Percentiles rank a stretch among this genome's conserved stretches.
Evolutionary conservation across 192 early-diverging fungal species (phyloP).

Genomic region (Podila verticillata): DNA sequence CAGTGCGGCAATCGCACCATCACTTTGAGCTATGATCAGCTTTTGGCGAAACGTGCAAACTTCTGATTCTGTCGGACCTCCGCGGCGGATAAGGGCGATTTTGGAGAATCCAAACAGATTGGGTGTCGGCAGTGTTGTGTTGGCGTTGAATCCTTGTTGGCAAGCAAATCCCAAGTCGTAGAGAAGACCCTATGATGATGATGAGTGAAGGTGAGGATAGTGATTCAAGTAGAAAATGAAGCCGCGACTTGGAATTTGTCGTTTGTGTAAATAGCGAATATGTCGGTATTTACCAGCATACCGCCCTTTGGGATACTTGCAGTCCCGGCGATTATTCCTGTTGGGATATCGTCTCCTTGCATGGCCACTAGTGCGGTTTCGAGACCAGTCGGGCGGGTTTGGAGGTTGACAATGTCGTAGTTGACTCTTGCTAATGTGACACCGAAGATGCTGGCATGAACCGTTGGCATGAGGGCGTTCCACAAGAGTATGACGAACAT

Average conservation of each 20-base stretch:
- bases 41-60: slow-evolving; percentile 51
- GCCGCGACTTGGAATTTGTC: too few relatives aligned
- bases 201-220: not conserved
- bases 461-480: not conserved
- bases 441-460: slow-evolving; percentile 13
- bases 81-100: slow-evolving; percentile 33
- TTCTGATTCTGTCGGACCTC: slow-evolving; percentile 1
- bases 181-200: slow-evolving; percentile 16
- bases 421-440: not conserved
- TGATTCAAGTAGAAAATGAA: slow-evolving; percentile 1
- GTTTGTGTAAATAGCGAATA: not conserved
- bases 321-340: slow-evolving; percentile 3
- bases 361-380: not conserved
- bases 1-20: slow-evolving; percentile 41
- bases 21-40: slow-evolving; percentile 35
- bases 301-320: slow-evolving; percentile 18
- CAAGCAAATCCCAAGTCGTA: slow-evolving; percentile 43
- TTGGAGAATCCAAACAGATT: slow-evolving; percentile 17
- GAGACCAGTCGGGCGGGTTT: not conserved
- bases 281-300: slow-evolving; percentile 9
- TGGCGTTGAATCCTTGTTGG: slow-evolving; percentile 7
- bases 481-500: not conserved
- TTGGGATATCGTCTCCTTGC: not conserved
- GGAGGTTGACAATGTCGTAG: slow-evolving; percentile 27
- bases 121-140: slow-evolving; percentile 11